Conservation (phyloP, 768 basidiomycete species). For the Lyophyllum shimeji region DNA sequence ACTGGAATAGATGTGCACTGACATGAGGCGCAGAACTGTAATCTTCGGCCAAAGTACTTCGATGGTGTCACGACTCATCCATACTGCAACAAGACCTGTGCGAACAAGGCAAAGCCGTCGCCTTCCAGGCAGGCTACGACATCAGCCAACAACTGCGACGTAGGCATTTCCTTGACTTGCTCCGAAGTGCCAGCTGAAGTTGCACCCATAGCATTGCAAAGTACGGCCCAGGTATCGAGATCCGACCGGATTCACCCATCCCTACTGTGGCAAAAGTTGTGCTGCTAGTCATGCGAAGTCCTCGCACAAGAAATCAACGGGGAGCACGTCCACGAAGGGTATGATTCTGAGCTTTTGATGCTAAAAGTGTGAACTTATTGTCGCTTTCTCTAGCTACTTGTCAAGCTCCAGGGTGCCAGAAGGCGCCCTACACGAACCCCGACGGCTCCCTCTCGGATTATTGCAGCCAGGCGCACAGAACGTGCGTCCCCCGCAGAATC, state of each 20-base stretch:
- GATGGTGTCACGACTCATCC: conserved; percentile 57
- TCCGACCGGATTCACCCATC: conserved; percentile 50
- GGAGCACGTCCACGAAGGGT: neutral
- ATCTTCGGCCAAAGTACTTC: conserved; percentile 52
- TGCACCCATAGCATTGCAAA: conserved; percentile 48
- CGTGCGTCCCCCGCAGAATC: conserved; percentile 29
- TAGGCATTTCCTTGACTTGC: conserved; percentile 26
- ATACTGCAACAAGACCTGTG: conserved; percentile 61
- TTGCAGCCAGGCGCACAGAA: conserved; percentile 52
- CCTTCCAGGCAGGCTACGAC: conserved; percentile 20
- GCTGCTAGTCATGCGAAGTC: conserved; percentile 24
- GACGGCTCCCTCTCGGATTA: conserved; percentile 44
- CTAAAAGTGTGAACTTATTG: neutral
- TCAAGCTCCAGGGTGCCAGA: conserved; percentile 50
- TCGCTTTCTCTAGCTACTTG: conserved; percentile 37
- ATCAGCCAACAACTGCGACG: conserved; percentile 47
- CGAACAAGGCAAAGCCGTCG: conserved; percentile 39
- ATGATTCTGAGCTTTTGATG: neutral
- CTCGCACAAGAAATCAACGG: neutral
- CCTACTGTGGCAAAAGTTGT: conserved; percentile 65
- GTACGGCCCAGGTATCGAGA: conserved; percentile 60
- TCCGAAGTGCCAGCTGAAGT: neutral
- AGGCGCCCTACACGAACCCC: conserved; percentile 37
- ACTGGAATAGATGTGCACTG: conserved; percentile 4
- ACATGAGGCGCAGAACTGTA: conserved; percentile 45